phyloP scores from a whole-genome alignment of 441 rosid genomes.

The Bocquillonia castaneifolia region DNA sequence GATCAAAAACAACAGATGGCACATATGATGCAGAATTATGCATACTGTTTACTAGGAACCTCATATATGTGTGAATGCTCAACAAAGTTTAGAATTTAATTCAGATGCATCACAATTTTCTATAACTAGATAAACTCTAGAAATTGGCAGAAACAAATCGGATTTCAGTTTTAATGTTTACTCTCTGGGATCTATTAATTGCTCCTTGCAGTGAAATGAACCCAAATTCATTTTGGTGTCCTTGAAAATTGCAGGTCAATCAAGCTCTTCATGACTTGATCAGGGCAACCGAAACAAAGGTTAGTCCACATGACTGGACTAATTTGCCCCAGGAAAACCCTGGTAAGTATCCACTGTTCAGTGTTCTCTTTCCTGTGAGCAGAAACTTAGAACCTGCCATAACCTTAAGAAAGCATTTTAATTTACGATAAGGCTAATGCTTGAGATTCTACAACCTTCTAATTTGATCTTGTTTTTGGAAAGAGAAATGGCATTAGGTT shows the following conservation, averaged over 20 bases:
- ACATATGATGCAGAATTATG: background rate
- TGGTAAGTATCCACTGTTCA: constrained; percentile 34
- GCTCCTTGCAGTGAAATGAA: constrained; percentile 2
- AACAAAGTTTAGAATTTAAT: background rate
- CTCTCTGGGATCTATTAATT: background rate
- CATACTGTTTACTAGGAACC: background rate
- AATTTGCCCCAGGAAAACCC: constrained; percentile 50
- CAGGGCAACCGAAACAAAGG: constrained; percentile 52
- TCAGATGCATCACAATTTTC: background rate
- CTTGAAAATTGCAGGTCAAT: constrained; percentile 64
- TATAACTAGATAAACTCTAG: background rate
- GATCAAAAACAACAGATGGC: background rate
- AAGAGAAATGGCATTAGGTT: too few species aligned
- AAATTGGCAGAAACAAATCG: background rate
- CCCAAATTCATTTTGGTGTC: background rate
- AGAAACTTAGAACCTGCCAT: background rate
- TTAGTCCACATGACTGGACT: constrained; percentile 65
- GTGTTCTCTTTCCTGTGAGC: background rate
- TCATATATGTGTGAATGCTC: constrained; percentile 1
- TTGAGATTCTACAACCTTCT: background rate
- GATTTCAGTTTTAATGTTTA: background rate
- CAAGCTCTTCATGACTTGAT: constrained; percentile 72
- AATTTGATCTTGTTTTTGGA: background rate
- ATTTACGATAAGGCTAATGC: background rate
- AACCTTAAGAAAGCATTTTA: background rate